phyloP scores from a whole-genome alignment of 2,329 filamentous ascomycete species.

The Hymenotorrendiella dingleyae region DNA sequence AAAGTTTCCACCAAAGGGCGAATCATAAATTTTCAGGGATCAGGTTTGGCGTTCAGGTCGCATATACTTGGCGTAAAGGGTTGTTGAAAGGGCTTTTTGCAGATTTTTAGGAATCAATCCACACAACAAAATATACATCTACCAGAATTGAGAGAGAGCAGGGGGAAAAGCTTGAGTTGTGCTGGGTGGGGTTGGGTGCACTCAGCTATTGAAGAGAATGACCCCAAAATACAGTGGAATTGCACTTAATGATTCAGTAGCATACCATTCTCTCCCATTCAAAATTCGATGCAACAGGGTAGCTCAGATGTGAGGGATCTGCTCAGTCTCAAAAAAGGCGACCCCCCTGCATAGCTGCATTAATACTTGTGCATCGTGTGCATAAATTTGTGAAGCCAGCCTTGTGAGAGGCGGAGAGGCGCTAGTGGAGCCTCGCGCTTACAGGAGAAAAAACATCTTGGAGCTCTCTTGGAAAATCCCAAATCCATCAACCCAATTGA shows the following conservation, averaged over 20 bases:
- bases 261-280: too few species aligned
- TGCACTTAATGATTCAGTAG: too few species aligned
- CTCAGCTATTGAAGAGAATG: too few species aligned
- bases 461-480: slow-evolving; percentile 6
- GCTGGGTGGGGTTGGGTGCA: too few species aligned
- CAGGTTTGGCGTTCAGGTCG: slow-evolving; percentile 8
- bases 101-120: background rate
- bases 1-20: slow-evolving; percentile 68
- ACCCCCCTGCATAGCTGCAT: too few species aligned
- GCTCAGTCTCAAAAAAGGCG: too few species aligned
- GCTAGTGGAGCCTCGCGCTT: slow-evolving; percentile 11
- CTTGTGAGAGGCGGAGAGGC: slow-evolving; percentile 4
- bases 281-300: too few species aligned
- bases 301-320: too few species aligned
- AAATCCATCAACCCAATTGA: slow-evolving; percentile 7
- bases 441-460: slow-evolving; percentile 11
- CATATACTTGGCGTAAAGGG: slow-evolving; percentile 14
- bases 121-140: background rate
- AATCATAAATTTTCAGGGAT: slow-evolving; percentile 21
- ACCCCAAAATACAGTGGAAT: too few species aligned
- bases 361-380: too few species aligned
- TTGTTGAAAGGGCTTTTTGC: slow-evolving; percentile 8
- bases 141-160: too few species aligned
- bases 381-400: slow-evolving; percentile 1
- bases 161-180: too few species aligned